phyloP scores from a whole-genome alignment of 805 yeast species.

The Ogataea naganishii region DNA sequence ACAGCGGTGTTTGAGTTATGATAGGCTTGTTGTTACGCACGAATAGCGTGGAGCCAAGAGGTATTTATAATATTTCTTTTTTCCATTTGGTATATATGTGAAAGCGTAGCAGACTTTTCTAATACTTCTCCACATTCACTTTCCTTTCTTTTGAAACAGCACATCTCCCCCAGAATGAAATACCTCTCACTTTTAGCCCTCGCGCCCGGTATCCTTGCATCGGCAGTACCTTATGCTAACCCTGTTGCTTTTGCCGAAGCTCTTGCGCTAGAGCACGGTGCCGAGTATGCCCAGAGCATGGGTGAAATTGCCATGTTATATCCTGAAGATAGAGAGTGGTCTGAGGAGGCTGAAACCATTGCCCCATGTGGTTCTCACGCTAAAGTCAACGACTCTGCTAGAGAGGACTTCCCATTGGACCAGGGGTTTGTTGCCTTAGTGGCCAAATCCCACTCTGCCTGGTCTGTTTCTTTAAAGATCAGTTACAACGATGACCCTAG shows the following conservation, averaged over 20 bases:
- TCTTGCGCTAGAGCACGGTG: constrained; percentile 26
- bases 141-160: neutral
- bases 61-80: too few species aligned
- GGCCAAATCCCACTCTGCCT: constrained; percentile 30
- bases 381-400: constrained; percentile 22
- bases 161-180: constrained; percentile 6
- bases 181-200: constrained; percentile 5
- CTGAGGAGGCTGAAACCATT: constrained; percentile 32
- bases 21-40: too few species aligned
- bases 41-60: too few species aligned
- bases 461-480: constrained; percentile 30
- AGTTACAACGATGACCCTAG: constrained; percentile 31
- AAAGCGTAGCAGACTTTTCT: too few species aligned
- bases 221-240: constrained; percentile 17
- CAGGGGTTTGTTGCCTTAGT: constrained; percentile 38
- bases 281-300: constrained; percentile 27
- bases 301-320: constrained; percentile 32
- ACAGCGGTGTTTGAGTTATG: too few species aligned
- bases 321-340: constrained; percentile 37
- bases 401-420: constrained; percentile 37
- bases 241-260: constrained; percentile 24
- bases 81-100: too few species aligned
- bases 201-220: constrained; percentile 9
- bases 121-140: neutral
- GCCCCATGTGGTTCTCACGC: constrained; percentile 38